Percentiles rank a stretch among this genome's conserved stretches.
Conservation (phyloP, 106 monocot species). For the Hemerocallis citrina region DNA sequence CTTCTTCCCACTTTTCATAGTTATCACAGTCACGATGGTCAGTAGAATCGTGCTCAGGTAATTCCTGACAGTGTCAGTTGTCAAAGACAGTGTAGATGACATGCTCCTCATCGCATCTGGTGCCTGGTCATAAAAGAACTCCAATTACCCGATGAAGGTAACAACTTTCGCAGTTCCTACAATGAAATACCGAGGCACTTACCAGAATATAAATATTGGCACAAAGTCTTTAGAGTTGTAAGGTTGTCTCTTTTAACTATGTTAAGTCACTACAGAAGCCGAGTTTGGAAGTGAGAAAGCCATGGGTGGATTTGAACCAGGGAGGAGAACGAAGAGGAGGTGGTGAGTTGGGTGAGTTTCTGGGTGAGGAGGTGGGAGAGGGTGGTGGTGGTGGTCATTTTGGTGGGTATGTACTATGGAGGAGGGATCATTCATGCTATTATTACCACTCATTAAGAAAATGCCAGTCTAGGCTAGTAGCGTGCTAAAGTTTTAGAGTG, state of each 20-base stretch:
- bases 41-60: slow-evolving; percentile 25
- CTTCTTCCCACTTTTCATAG: slow-evolving; percentile 6
- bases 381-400: no score
- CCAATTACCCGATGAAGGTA: slow-evolving; percentile 33
- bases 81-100: slow-evolving; percentile 27
- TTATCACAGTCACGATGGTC: slow-evolving; percentile 2
- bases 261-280: no score
- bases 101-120: slow-evolving; percentile 52
- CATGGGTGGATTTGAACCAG: no score
- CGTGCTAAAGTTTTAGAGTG: no score
- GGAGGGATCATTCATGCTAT: no score
- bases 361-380: no score
- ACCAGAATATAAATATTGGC: slow-evolving; percentile 43
- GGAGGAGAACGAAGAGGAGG: no score
- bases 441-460: no score
- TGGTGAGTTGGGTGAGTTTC: no score
- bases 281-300: no score
- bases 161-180: slow-evolving; percentile 30
- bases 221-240: slow-evolving; percentile 11
- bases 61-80: slow-evolving; percentile 13
- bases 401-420: no score
- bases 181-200: slow-evolving; percentile 43
- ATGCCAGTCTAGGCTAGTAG: no score
- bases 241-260: slow-evolving; percentile 13
- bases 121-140: slow-evolving; percentile 58